Evolutionary conservation across 805 yeast genomes (phyloP).

Genomic region (Wickerhamomyces strasburgensis): DNA sequence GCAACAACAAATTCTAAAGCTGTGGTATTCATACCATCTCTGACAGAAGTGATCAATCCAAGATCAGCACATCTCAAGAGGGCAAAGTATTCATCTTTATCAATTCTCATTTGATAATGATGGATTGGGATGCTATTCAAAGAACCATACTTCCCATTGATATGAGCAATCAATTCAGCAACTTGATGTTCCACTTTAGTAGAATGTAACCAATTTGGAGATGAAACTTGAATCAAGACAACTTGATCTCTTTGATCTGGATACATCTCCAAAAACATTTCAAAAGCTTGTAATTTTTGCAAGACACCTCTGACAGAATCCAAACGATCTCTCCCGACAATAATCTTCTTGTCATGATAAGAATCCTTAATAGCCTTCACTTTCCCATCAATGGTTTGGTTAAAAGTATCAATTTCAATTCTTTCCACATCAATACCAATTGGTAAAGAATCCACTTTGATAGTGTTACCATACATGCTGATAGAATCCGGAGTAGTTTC

Average conservation of each 20-base stretch:
- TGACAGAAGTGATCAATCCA: constrained; percentile 80
- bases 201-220: constrained; percentile 50
- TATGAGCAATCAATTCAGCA: constrained; percentile 71
- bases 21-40: constrained; percentile 97
- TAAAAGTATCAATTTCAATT: constrained; percentile 55
- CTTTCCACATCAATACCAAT: constrained; percentile 81
- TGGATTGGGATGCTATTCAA: constrained; percentile 83
- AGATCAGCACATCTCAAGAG: constrained; percentile 84
- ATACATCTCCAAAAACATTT: constrained; percentile 78
- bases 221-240: constrained; percentile 86
- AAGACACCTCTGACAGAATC: constrained; percentile 91
- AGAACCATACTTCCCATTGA: constrained; percentile 81
- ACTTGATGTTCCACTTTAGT: constrained; percentile 73
- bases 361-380: constrained; percentile 58
- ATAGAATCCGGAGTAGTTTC: constrained; percentile 45
- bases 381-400: constrained; percentile 49
- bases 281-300: constrained; percentile 89
- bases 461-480: constrained; percentile 70
- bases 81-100: constrained; percentile 85
- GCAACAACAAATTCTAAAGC: constrained; percentile 89
- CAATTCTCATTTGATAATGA: constrained; percentile 87
- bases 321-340: constrained; percentile 90
- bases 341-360: constrained; percentile 64
- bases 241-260: constrained; percentile 91
- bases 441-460: constrained; percentile 72